Evolutionary conservation across 192 early-diverging fungal genomes (phyloP), one percentile per base, ranked within the genome.

Genomic region (Umbelopsis ramanniana): DNA sequence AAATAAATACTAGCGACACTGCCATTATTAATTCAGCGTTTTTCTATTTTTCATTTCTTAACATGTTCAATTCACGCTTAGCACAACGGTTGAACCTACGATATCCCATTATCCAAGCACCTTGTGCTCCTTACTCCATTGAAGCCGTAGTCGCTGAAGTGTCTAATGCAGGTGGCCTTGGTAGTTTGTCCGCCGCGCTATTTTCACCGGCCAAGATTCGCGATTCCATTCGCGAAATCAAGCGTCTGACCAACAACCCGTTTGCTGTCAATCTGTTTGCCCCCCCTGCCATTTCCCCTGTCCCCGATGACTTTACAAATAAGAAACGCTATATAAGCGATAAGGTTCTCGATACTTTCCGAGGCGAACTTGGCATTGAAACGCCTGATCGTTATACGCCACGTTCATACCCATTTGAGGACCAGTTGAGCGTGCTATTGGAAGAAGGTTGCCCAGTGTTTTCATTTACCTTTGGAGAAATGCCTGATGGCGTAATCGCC

Each of bases 231-330:
- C 72, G 72, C 10, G 68, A 70, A 22, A 78, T 73, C 19, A 54
- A 63, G 6, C 40, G 43, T 35, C 48, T 53, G 57, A 78, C 76
- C 6, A 21, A 46, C 14, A 68, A 68, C 24, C 72, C 72, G 24
- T 78, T 74, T 74, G 76, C 76, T 2, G 66, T 78, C 68, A 78
- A 78, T 70, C 37, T 78, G 1, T 78, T 78, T 40, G 73, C 72
- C 35, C 55, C 68, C 33, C 40, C 24, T 23, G 4, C 23, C 4
- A 35, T 29, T 24, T 45, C 45, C 3, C 63, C 66, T 11, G 72
- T 70, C 8, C 43, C 53, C 40, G 69, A 63, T 19, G 46, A 71
- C 17, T 52, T 78, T 8, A 52, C 57, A 14, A 63, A 63, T 19
- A 63, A 78, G 21, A 4, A 52, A 15, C 46, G 38, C n/a, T 78